These are phyloP conservation scores for Jatropha podagrica DNA, from an alignment of 441 rosid genomes.

Conservation along the genomic window DNA sequence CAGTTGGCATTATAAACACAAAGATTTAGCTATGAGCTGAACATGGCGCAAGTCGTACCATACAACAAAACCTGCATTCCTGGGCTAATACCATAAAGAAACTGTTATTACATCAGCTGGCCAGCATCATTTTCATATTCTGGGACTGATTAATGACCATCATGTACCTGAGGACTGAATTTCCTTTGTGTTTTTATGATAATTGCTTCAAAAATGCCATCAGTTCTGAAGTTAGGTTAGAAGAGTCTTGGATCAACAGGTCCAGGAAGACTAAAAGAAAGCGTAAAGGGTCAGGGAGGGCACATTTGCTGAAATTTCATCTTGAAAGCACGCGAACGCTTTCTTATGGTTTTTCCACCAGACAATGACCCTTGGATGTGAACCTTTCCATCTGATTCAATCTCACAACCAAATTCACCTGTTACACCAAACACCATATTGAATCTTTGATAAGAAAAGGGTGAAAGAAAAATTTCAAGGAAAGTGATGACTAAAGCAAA, in stretches of 20 bases:
- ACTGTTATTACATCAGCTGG: neutral
- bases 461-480: no score
- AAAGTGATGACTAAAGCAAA: neutral
- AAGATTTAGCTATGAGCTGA: neutral
- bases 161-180: neutral
- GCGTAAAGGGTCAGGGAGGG: slow-evolving; percentile 58
- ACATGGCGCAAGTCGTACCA: neutral
- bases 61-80: neutral
- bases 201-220: slow-evolving; percentile 70
- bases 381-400: slow-evolving; percentile 54
- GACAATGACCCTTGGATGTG: slow-evolving; percentile 48
- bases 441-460: neutral
- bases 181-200: slow-evolving; percentile 40
- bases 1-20: neutral
- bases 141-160: neutral
- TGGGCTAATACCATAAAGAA: neutral
- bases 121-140: neutral
- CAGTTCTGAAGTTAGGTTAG: slow-evolving; percentile 43
- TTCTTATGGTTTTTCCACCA: slow-evolving; percentile 34
- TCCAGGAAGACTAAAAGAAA: slow-evolving; percentile 70
- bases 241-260: slow-evolving; percentile 70
- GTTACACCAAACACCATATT: slow-evolving; percentile 11
- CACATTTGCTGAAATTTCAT: slow-evolving; percentile 50
- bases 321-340: slow-evolving; percentile 35
- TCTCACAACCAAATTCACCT: slow-evolving; percentile 59